A percentile compares a stretch with the other conserved stretches of the same genome.
These are phyloP conservation scores for Blastobotrys niveus DNA, from an alignment of 1,139 yeast genomes.

Conservation along the genomic window DNA sequence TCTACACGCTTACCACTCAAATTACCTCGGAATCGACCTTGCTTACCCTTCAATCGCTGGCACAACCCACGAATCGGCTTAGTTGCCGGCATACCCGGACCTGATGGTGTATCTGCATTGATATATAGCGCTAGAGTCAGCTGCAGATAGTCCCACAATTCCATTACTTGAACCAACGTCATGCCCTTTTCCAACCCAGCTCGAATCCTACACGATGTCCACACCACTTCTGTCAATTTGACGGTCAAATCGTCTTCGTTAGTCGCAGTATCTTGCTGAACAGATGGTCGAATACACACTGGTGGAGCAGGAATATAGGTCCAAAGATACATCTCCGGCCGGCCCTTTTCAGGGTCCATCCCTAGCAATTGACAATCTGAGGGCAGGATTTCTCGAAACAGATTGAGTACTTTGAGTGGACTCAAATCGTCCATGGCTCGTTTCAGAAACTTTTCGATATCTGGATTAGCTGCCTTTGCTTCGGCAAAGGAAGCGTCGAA, in stretches of 20 bases:
- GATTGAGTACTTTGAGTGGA: constrained; percentile 80
- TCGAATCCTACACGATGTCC: constrained; percentile 87
- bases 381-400: constrained; percentile 80
- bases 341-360: constrained; percentile 77
- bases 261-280: constrained; percentile 87
- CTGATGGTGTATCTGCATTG: constrained; percentile 74
- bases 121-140: constrained; percentile 95
- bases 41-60: constrained; percentile 96
- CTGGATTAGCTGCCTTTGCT: constrained; percentile 78
- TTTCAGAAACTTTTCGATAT: constrained; percentile 77
- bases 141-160: constrained; percentile 97
- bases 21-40: constrained; percentile 98
- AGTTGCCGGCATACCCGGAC: constrained; percentile 43
- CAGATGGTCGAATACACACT: constrained; percentile 96
- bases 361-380: constrained; percentile 91
- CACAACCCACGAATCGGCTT: constrained; percentile 94
- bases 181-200: constrained; percentile 96
- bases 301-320: constrained; percentile 98
- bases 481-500: constrained; percentile 69
- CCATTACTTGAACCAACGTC: constrained; percentile 88
- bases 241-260: constrained; percentile 98
- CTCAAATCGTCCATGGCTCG: constrained; percentile 91
- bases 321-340: constrained; percentile 98
- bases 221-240: constrained; percentile 90
- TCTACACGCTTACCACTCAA: constrained; percentile 98